Evolutionary conservation across 2,329 filamentous ascomycete species (phyloP), one percentile per base, ranked within the genome.

Genomic region (Colletotrichum sp.): DNA sequence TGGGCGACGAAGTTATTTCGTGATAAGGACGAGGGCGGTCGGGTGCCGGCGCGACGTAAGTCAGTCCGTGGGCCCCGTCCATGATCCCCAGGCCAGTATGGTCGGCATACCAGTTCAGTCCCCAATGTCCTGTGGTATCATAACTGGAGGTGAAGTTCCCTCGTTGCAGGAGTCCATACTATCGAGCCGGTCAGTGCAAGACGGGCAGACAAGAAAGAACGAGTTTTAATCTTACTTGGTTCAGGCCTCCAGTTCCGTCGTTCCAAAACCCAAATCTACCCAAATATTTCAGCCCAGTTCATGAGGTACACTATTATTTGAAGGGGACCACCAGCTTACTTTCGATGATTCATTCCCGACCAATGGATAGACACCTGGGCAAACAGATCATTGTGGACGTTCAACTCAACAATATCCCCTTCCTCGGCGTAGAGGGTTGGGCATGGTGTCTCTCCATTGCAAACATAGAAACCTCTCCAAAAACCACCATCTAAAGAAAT

Each of bases 31-130:
- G 57, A 15, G 66, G 57, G 24, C 71, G 65, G 2, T 16, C 18
- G 1, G 71, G 38, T 15, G 71, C 52, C 2, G 71, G 71, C 7
- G 65, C 65, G 6, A 73, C 15, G 43, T 69, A 73, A 5, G 66
- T 16, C 38, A 73, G 6, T 8, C 65, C 57, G 13, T 73, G 71
- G 12, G 71, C 71, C 3, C 71, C 71, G 18, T 73, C 71, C 38
- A 73, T 69, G 13, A 73, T 73, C 0, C 71, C 71, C 15, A 64
- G 5, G 2, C 71, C 71, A 10, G 71, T 73, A 16, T 73, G 65
- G 24, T 73, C 71, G 10, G 71, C 71, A 43, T 73, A 73, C 71
- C 71, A 73, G n/a, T 69, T 73, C 24, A 73, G 9, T 1, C 71
- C 71, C 71, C 71, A 73, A 21, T 73, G 71, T 2, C 71, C 71